Evolutionary conservation across 768 basidiomycete species (phyloP).

Genomic region (Amanita jacksonii): DNA sequence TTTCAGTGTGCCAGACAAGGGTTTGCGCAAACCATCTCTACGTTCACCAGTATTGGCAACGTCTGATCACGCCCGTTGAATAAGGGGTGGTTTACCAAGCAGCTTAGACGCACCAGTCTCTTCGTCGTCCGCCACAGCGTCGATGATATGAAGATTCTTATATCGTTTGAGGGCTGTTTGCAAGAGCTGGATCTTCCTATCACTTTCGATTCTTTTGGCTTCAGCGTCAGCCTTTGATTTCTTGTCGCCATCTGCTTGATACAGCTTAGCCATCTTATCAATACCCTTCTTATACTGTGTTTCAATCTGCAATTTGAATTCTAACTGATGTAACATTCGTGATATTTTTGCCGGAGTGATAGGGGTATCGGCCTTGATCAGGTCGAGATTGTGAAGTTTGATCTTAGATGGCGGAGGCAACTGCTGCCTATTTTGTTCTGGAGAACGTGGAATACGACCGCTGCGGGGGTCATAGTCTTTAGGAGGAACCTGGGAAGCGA

Average conservation of each 20-base stretch:
- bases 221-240: slow-evolving; percentile 90
- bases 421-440: slow-evolving; percentile 26
- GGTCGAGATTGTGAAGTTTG: slow-evolving; percentile 78
- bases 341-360: slow-evolving; percentile 95
- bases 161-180: slow-evolving; percentile 91
- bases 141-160: slow-evolving; percentile 90
- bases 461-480: slow-evolving; percentile 37
- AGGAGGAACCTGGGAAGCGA: slow-evolving; percentile 36
- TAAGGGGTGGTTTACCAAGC: neutral
- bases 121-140: slow-evolving; percentile 83
- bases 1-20: slow-evolving; percentile 85
- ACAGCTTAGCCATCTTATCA: slow-evolving; percentile 97
- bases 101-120: slow-evolving; percentile 46
- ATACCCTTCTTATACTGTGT: slow-evolving; percentile 97
- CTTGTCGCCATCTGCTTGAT: slow-evolving; percentile 96
- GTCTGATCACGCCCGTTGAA: slow-evolving; percentile 25
- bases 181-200: slow-evolving; percentile 91
- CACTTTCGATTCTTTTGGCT: slow-evolving; percentile 88
- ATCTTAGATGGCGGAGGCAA: slow-evolving; percentile 40
- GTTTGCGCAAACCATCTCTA: slow-evolving; percentile 90
- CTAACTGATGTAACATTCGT: slow-evolving; percentile 95
- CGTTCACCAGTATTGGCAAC: slow-evolving; percentile 66
- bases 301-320: slow-evolving; percentile 98
- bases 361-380: slow-evolving; percentile 96
- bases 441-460: slow-evolving; percentile 28